Conservation (phyloP, 495 filamentous ascomycete genomes). For the Venustampulla echinocandica region DNA sequence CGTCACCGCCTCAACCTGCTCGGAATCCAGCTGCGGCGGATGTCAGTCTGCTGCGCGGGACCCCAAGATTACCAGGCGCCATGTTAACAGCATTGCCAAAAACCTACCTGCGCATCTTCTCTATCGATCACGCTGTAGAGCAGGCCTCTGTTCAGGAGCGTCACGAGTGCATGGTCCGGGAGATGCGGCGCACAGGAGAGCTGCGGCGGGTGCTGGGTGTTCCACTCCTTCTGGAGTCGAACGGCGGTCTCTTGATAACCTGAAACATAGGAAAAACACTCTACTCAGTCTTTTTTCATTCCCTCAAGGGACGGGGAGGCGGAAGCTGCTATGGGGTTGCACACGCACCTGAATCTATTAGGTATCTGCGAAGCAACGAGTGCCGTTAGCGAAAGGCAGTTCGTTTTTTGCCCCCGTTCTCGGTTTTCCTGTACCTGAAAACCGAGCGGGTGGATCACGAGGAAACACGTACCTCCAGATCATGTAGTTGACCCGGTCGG, state of each 20-base stretch:
- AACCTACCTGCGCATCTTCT: constrained; percentile 49
- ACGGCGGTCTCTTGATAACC: constrained; percentile 66
- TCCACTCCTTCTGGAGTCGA: constrained; percentile 75
- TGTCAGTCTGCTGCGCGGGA: constrained; percentile 9
- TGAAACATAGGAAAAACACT: too few relatives aligned
- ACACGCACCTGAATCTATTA: constrained; percentile 78
- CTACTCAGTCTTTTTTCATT: constrained; percentile 7
- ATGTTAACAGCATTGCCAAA: constrained; percentile 1
- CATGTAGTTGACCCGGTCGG: constrained; percentile 94
- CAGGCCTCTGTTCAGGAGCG: constrained; percentile 68
- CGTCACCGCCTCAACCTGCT: constrained; percentile 4
- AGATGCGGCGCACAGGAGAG: constrained; percentile 71
- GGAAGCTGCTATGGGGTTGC: constrained; percentile 2
- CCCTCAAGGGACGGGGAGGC: too few relatives aligned
- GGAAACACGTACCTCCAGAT: constrained; percentile 78
- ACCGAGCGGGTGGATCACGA: constrained; percentile 19
- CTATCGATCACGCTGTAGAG: constrained; percentile 64
- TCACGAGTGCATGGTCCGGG: constrained; percentile 64
- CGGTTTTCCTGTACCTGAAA: constrained; percentile 17
- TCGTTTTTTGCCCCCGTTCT: too few relatives aligned
- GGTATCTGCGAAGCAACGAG: constrained; percentile 51
- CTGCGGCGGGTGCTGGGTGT: constrained; percentile 57
- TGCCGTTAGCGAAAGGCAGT: constrained; percentile 18
- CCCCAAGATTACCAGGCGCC: too few relatives aligned
- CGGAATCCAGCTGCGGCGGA: constrained; percentile 3